These are phyloP conservation scores for Paraphysoderma sedebokerense DNA, from an alignment of 371 early-diverging fungal genomes.

Conservation along the genomic window DNA sequence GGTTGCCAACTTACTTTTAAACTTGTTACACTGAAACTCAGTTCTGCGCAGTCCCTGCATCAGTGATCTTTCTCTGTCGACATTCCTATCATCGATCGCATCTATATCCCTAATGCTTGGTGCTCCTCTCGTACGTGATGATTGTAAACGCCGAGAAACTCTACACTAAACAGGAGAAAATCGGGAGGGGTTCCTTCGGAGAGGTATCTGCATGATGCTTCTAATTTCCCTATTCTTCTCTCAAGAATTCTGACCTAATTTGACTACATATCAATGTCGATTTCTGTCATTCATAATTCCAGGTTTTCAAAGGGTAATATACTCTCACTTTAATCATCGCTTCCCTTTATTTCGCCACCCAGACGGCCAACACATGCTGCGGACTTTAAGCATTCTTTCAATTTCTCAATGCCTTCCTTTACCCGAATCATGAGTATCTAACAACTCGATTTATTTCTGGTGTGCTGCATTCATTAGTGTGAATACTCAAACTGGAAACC, in stretches of 20 bases:
- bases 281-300: background rate
- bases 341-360: too few relatives aligned
- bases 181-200: conserved; percentile 26
- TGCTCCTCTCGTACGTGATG: background rate
- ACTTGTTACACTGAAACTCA: too few relatives aligned
- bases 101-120: too few relatives aligned
- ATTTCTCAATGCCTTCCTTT: too few relatives aligned
- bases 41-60: too few relatives aligned
- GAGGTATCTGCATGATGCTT: conserved; percentile 10
- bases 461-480: conserved; percentile 5
- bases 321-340: background rate
- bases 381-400: too few relatives aligned
- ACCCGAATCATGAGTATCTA: too few relatives aligned
- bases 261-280: conserved; percentile 1
- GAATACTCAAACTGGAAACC: conserved; percentile 11
- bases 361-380: too few relatives aligned
- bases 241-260: background rate
- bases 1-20: too few relatives aligned
- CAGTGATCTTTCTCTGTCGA: too few relatives aligned
- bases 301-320: conserved; percentile 11
- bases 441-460: background rate
- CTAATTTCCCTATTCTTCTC: conserved; percentile 5
- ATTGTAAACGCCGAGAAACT: background rate
- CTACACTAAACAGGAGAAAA: background rate
- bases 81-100: too few relatives aligned